These are phyloP conservation scores for Rostrohypoxylon terebratum DNA, from an alignment of 495 filamentous ascomycete species.

Conservation along the genomic window DNA sequence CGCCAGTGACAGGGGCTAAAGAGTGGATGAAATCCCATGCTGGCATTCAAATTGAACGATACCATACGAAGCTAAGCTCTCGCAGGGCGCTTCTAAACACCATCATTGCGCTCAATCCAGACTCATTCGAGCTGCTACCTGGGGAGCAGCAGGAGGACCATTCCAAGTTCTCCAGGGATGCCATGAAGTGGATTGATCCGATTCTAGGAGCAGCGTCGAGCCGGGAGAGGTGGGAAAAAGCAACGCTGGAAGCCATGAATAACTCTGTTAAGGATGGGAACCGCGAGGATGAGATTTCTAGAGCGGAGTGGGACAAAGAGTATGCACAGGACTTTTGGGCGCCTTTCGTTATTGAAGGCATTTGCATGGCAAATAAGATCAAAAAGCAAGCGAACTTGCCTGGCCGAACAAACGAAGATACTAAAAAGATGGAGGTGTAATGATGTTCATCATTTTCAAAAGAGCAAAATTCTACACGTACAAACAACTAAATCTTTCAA, in stretches of 20 bases:
- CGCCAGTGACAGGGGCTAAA: background rate
- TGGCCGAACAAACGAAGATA: background rate
- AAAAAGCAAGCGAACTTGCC: slow-evolving; percentile 1
- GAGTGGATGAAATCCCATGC: slow-evolving; percentile 1
- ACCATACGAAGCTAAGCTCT: background rate
- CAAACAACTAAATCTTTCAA: too few species aligned
- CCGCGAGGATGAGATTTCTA: background rate
- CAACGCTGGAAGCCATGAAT: background rate
- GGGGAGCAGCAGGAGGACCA: background rate
- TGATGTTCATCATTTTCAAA: background rate
- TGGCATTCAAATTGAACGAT: slow-evolving; percentile 1
- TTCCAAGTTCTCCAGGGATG: background rate
- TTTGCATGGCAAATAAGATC: slow-evolving; percentile 5
- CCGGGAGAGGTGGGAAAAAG: slow-evolving; percentile 5
- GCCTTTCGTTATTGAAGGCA: background rate
- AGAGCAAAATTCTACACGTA: too few species aligned
- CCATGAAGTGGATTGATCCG: slow-evolving; percentile 6
- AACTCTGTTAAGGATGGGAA: background rate
- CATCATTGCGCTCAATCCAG: slow-evolving; percentile 4
- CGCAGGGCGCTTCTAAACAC: background rate
- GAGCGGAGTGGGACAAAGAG: slow-evolving; percentile 3
- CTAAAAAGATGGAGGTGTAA: background rate
- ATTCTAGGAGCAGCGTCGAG: background rate
- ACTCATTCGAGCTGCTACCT: slow-evolving; percentile 1
- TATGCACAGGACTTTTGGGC: background rate